phyloP scores from a whole-genome alignment of 179 eudicot species.

The Camellia oleifera region DNA sequence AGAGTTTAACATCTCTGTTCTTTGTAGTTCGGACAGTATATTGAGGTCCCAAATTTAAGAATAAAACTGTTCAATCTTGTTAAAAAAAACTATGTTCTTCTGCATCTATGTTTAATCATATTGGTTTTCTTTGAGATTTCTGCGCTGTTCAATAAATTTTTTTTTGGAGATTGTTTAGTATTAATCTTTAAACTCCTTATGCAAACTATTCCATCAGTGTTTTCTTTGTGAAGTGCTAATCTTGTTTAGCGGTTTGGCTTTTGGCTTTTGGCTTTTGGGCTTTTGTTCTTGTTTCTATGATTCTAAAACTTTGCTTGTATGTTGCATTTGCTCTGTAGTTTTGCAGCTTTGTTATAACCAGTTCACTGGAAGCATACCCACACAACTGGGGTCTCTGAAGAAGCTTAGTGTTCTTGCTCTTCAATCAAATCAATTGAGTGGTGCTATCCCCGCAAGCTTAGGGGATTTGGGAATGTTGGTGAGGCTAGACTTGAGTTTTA shows the following conservation, averaged over 20 bases:
- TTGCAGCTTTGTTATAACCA: constrained; percentile 63
- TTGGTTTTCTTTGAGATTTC: not conserved
- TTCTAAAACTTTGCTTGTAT: not conserved
- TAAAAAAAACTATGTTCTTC: not conserved
- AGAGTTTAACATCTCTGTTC: not conserved
- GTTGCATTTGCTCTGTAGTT: constrained; percentile 27
- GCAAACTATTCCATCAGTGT: no score
- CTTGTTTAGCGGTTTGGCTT: not conserved
- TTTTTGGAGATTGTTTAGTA: not conserved
- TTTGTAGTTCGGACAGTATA: not conserved
- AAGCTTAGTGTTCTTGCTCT: constrained; percentile 47
- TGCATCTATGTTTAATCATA: not conserved
- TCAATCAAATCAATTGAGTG: constrained; percentile 52
- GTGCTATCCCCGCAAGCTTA: constrained; percentile 53
- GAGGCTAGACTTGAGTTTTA: constrained; percentile 57
- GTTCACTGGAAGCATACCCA: constrained; percentile 57
- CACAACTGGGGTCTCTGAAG: constrained; percentile 45
- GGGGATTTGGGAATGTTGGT: constrained; percentile 41
- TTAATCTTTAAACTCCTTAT: not conserved
- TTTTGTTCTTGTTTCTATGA: not conserved
- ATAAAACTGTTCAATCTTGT: not conserved
- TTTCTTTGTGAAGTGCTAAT: no score
- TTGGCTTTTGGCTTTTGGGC: not conserved
- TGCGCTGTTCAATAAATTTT: not conserved
- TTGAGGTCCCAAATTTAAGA: not conserved